phyloP scores from a whole-genome alignment of 108 stramenopile species.

The Nitzschia inconspicua region DNA sequence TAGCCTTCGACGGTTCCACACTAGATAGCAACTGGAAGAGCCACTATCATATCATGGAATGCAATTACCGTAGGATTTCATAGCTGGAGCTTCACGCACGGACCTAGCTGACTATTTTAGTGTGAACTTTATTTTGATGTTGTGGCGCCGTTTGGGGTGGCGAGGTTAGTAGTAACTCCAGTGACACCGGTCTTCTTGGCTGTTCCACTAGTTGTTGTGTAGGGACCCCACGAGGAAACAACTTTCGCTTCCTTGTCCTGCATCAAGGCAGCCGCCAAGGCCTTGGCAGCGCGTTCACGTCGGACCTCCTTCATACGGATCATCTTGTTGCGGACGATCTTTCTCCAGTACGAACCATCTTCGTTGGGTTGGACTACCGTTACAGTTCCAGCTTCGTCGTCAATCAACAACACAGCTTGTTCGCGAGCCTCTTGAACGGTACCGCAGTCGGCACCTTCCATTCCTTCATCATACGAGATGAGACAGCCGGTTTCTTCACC shows the following conservation, averaged over 20 bases:
- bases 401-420: conserved; percentile 60
- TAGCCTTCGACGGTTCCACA: no score
- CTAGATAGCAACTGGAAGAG: no score
- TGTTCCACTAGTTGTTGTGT: conserved; percentile 62
- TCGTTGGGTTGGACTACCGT: conserved; percentile 92
- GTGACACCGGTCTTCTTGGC: conserved; percentile 70
- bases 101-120: no score
- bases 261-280: conserved; percentile 52
- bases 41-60: no score
- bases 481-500: conserved; percentile 38
- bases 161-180: no score
- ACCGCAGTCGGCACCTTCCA: conserved; percentile 73
- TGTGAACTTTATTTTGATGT: no score
- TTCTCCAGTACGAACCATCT: conserved; percentile 94
- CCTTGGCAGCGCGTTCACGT: conserved; percentile 76
- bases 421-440: conserved; percentile 49
- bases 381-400: conserved; percentile 33
- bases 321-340: conserved; percentile 91
- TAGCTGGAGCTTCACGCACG: no score
- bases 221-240: conserved; percentile 70
- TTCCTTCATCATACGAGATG: conserved; percentile 10
- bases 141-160: no score
- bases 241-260: conserved; percentile 41
- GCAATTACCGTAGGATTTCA: no score
- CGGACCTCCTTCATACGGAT: conserved; percentile 81